Conservation (phyloP, 306 rosid species). For the Citrullus mucosospermus region DNA sequence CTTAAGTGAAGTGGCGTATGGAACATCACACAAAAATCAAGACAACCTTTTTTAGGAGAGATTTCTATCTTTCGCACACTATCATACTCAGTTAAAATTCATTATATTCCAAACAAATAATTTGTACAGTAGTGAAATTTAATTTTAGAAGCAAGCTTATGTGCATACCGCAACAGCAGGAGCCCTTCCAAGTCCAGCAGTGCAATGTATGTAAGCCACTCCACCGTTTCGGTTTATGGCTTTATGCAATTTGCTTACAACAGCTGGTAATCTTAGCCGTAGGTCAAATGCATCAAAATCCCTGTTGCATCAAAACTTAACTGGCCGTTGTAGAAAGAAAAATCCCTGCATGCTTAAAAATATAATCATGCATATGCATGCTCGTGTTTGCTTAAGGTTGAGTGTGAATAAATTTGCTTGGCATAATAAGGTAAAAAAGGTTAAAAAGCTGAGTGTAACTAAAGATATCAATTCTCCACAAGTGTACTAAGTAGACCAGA, state of each 20-base stretch:
- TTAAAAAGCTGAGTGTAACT: neutral
- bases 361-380: neutral
- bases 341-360: conserved; percentile 8
- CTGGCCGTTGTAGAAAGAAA: conserved; percentile 8
- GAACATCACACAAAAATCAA: neutral
- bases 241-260: conserved; percentile 59
- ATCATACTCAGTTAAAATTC: neutral
- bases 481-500: neutral
- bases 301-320: conserved; percentile 39
- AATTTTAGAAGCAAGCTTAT: conserved; percentile 3
- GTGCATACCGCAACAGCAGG: conserved; percentile 71
- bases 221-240: conserved; percentile 76
- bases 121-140: neutral
- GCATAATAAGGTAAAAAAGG: neutral
- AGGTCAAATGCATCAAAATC: conserved; percentile 87
- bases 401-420: neutral
- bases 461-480: neutral
- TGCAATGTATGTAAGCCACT: conserved; percentile 81
- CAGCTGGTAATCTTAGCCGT: conserved; percentile 69
- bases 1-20: neutral
- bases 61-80: neutral
- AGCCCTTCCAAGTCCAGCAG: conserved; percentile 99
- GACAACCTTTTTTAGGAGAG: neutral
- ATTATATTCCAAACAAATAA: neutral
- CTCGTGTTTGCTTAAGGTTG: neutral